phyloP scores from a whole-genome alignment of 495 filamentous ascomycete genomes.

The Rostrohypoxylon terebratum region DNA sequence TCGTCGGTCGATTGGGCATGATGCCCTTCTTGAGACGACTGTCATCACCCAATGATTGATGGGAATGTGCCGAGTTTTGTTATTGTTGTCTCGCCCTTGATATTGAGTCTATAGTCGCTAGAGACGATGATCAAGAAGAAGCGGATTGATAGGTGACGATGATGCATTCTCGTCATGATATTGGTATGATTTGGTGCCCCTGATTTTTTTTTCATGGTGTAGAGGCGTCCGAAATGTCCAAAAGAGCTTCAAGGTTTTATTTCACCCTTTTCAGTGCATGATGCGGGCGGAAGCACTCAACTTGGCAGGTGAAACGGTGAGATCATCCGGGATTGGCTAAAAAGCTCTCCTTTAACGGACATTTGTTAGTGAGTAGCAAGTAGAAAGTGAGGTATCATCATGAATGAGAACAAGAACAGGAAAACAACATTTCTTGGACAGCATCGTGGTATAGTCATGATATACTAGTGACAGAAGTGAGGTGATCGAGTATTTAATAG shows the following conservation, averaged over 20 bases:
- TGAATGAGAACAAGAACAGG: background rate
- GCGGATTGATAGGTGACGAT: conserved; percentile 23
- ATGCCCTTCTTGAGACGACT: background rate
- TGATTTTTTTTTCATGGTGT: conserved; percentile 6
- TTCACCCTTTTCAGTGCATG: conserved; percentile 32
- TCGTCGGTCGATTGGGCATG: conserved; percentile 5
- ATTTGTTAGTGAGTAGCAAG: background rate
- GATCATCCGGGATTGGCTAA: conserved; percentile 26
- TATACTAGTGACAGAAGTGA: background rate
- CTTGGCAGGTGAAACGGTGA: conserved; percentile 32
- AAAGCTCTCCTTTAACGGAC: conserved; percentile 11
- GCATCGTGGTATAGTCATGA: background rate
- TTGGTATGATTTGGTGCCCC: background rate
- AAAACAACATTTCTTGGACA: background rate
- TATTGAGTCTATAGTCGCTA: background rate
- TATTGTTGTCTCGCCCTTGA: background rate
- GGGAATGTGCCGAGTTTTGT: background rate
- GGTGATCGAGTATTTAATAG: background rate
- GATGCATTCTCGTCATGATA: conserved; percentile 18
- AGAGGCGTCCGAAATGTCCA: background rate
- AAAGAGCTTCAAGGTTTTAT: background rate
- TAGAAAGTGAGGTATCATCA: background rate
- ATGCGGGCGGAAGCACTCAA: conserved; percentile 34
- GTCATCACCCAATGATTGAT: background rate
- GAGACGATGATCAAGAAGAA: conserved; percentile 3